Evolutionary conservation across 1,284 basidiomycete species (phyloP), one percentile per base, ranked within the genome.

Genomic region (Cutaneotrichosporon spelunceum): DNA sequence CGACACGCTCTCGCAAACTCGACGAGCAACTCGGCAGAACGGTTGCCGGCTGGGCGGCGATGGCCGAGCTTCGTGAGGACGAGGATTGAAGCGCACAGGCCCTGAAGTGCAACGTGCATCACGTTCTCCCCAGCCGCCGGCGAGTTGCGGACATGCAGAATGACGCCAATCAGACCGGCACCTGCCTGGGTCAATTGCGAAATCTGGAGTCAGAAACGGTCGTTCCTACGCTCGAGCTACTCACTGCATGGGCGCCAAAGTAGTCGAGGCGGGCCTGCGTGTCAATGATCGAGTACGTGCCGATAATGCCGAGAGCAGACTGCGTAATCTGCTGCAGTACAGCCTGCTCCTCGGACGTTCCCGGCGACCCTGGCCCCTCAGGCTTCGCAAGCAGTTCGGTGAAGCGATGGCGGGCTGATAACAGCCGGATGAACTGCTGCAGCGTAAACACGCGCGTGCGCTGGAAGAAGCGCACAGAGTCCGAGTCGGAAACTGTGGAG

Each of bases 391-490:
- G 55, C 24, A 65, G 24, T 59, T 68, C 66, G 47, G 68, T 62
- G 57, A 73, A 68, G 21, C 66, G 61, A 59, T 71, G 70, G 13
- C 71, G 64, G 3, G 68, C 67, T 1, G 67, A 67, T 19, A 73
- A 61, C 9, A 73, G 62, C 4, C 68, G 63, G 47, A 73, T 69
- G 33, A 70, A 73, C 52, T 71, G 68, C 63, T 68, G 66, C 27
- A 73, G 56, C 0, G 69, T 69, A 36, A 69, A 73, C 50, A 70
- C 68, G 49, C 71, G 60, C 1, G 71, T 70, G 27, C 70, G 69
- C 58, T 71, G 68, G 66, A 73, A 73, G 63, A 73, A 73, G 29
- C 69, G 65, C 5, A 71, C 71, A 30, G 63, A 68, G 63, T 71
- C 70, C 2, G 65, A 67, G 54, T 73, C 70, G 23, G 67, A 57